Evolutionary conservation across 441 rosid genomes (phyloP), one percentile per base, ranked within the genome.

Genomic region (Eutrema salsugineum): DNA sequence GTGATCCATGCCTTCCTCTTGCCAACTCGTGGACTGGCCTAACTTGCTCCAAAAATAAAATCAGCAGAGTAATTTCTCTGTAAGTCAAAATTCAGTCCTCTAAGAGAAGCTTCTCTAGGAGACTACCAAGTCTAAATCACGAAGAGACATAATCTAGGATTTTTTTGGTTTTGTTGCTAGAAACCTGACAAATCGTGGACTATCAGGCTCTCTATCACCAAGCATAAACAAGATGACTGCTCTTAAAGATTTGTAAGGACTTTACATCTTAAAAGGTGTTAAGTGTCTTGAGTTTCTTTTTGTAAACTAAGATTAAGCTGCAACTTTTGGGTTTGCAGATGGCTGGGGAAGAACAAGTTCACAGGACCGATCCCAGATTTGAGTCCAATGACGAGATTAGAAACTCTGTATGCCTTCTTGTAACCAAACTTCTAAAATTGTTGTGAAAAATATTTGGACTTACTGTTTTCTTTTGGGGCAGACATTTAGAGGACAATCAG

Each of bases 1-100:
- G 98, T 0, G 98, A 94, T 78, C 99, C 99, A 2, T 94, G 99
- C 82, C 80, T 90, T 59, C 99, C 99, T 70, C 70, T n/a, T 5
- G 80, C 81, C 27, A 78, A 90, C 71, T 87, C 98, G 0, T 94
- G 99, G 99, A 90, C 97, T 20, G 99, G 99, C 27, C 81, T 94
- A 62, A 27, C 84, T 49, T 94, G 99, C 75, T 85, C 91, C 68
- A 65, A 68, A 30, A 86, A 84, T 54, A 64, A 68, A 40, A 15
- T 69, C 44, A 67, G 83, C n/a, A 83, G 94, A 83, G 87, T 92
- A 47, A 65, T 80, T 51, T 50, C 86, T 44, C 39, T 92, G 99
- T 92, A 88, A 85, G 97, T 83, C 66, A 27, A 63, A 46, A 58
- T 39, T 59, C 72, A 66, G 15, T 3, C 30, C 36, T 46, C 42